Evolutionary conservation across 1,139 yeast genomes (phyloP).

Genomic region (Blastobotrys arbuscula): DNA sequence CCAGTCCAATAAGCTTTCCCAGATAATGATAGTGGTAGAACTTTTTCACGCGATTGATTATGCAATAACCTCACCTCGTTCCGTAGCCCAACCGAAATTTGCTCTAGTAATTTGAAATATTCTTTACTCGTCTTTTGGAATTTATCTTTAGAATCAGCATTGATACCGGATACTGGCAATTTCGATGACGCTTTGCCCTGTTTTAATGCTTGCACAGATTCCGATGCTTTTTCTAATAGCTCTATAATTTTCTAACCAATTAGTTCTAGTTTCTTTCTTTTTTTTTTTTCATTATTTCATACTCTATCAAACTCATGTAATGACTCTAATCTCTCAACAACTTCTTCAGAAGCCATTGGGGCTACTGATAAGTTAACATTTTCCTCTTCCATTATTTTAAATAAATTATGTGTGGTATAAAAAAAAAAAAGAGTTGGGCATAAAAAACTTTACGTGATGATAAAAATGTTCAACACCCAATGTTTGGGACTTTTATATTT

Average conservation of each 20-base stretch:
- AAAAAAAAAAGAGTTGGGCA: neutral
- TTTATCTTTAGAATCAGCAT: conserved; percentile 26
- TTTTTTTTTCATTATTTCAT: too few relatives aligned
- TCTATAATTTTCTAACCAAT: conserved; percentile 35
- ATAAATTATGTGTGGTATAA: neutral
- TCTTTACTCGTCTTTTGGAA: conserved; percentile 30
- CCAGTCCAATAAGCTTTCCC: conserved; percentile 36
- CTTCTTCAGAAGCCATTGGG: conserved; percentile 32
- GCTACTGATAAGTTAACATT: conserved; percentile 25
- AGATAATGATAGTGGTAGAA: conserved; percentile 34
- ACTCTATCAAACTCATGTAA: conserved; percentile 37
- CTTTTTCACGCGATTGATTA: conserved; percentile 37
- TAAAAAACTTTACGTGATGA: neutral
- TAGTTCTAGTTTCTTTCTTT: too few relatives aligned
- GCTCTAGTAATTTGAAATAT: conserved; percentile 32
- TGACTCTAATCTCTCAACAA: conserved; percentile 35
- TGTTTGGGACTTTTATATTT: neutral
- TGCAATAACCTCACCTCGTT: conserved; percentile 38
- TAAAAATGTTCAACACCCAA: too few relatives aligned
- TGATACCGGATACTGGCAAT: conserved; percentile 4
- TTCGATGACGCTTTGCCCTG: conserved; percentile 33
- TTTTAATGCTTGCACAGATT: conserved; percentile 36
- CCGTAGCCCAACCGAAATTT: conserved; percentile 37
- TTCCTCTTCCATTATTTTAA: conserved; percentile 13
- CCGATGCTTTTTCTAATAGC: conserved; percentile 38